phyloP scores from a whole-genome alignment of 73 alveolate species.

The Paramecium pentaurelia region DNA sequence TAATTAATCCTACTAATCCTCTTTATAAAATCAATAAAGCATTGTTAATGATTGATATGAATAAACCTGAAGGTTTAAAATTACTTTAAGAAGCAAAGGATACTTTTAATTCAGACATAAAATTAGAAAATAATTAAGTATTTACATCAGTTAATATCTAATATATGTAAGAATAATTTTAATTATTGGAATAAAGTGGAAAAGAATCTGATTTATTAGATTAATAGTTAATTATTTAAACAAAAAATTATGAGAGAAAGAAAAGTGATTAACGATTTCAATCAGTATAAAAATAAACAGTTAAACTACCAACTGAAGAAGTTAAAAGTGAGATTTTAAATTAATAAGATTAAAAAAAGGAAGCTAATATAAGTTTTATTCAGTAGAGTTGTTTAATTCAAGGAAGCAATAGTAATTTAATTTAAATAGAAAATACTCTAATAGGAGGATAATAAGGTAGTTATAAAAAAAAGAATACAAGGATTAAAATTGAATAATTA shows the following conservation, averaged over 20 bases:
- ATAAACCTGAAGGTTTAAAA: background rate
- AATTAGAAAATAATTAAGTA: background rate
- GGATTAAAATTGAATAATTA: background rate
- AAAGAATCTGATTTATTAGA: background rate
- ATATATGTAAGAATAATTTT: background rate
- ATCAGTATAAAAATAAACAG: background rate
- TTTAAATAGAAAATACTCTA: background rate
- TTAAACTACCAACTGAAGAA: background rate
- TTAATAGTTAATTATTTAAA: background rate
- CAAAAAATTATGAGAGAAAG: background rate
- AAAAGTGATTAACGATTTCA: background rate
- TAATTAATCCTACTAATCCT: background rate
- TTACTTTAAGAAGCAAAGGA: background rate
- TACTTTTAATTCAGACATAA: background rate
- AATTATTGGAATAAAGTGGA: background rate
- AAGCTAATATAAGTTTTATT: background rate
- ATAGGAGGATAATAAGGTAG: background rate
- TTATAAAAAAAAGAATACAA: background rate
- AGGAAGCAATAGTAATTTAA: background rate
- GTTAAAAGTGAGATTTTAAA: background rate
- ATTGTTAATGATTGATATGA: background rate
- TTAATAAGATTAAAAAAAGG: background rate
- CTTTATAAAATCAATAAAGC: background rate
- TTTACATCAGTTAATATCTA: background rate
- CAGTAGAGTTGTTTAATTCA: background rate